Evolutionary conservation across 768 basidiomycete species (phyloP).

Genomic region (Lepiota brunneoincarnata): DNA sequence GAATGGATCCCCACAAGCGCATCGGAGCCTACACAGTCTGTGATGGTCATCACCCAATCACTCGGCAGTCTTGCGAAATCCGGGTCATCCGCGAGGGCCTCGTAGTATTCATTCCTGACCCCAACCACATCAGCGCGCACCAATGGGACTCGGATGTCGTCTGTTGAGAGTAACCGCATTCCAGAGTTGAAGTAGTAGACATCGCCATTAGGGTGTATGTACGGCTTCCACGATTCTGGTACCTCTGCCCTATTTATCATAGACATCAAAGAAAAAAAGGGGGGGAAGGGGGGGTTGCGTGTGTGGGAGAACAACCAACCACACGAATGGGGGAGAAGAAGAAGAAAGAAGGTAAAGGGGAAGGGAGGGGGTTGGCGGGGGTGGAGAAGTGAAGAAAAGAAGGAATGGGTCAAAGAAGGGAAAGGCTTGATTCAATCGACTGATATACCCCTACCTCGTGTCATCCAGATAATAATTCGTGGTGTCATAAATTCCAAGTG

Average conservation of each 20-base stretch:
- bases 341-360: no score
- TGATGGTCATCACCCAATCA: conserved; percentile 39
- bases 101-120: conserved; percentile 33
- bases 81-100: conserved; percentile 28
- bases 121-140: conserved; percentile 32
- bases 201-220: conserved; percentile 43
- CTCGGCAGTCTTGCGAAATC: conserved; percentile 27
- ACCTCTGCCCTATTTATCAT: conserved; percentile 15
- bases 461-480: conserved; percentile 14
- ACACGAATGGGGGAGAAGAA: no score
- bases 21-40: conserved; percentile 28
- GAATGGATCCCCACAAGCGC: conserved; percentile 39
- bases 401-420: background rate
- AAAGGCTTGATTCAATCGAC: conserved; percentile 10
- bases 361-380: background rate
- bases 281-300: no score
- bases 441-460: conserved; percentile 15
- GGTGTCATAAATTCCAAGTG: conserved; percentile 16
- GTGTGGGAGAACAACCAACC: no score
- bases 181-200: conserved; percentile 38
- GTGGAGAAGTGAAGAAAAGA: background rate
- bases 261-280: conserved; percentile 11
- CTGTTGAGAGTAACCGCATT: conserved; percentile 36
- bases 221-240: conserved; percentile 31
- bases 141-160: conserved; percentile 32